These are phyloP conservation scores for Xylaria sp. DNA, from an alignment of 2,329 filamentous ascomycete genomes.

Conservation along the genomic window DNA sequence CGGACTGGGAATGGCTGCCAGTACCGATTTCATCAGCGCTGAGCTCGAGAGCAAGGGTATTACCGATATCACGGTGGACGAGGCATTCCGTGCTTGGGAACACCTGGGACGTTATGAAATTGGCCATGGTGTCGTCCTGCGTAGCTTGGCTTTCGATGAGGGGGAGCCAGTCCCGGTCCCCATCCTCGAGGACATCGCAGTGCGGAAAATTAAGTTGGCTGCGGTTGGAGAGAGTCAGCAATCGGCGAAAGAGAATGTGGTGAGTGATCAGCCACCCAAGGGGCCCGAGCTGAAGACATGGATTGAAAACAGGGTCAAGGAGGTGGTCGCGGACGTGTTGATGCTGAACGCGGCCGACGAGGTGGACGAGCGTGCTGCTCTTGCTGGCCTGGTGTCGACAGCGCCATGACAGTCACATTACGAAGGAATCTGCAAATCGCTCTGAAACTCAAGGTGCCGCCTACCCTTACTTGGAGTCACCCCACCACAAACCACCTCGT, in stretches of 20 bases:
- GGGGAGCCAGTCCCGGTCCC: conserved; percentile 38
- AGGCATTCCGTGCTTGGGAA: conserved; percentile 51
- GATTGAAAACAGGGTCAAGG: conserved; percentile 41
- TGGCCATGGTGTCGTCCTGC: conserved; percentile 47
- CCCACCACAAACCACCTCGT: conserved; percentile 47
- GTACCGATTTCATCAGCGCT: conserved; percentile 45
- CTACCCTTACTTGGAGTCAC: conserved; percentile 48
- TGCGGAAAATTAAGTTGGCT: conserved; percentile 17
- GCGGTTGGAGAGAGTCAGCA: conserved; percentile 36
- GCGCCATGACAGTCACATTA: conserved; percentile 47
- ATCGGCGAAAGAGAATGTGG: not conserved
- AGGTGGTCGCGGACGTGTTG: conserved; percentile 44
- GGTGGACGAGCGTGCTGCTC: conserved; percentile 41
- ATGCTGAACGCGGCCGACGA: conserved; percentile 40
- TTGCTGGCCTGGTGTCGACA: conserved; percentile 48
- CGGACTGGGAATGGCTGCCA: conserved; percentile 46
- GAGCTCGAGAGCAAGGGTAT: conserved; percentile 51
- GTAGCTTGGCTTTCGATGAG: conserved; percentile 40
- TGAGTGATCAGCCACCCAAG: conserved; percentile 6
- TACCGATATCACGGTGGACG: conserved; percentile 47
- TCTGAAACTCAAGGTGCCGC: conserved; percentile 45
- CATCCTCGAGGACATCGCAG: conserved; percentile 40
- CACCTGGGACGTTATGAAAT: conserved; percentile 44
- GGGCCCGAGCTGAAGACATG: conserved; percentile 39
- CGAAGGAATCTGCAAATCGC: conserved; percentile 43